Conservation (phyloP, 495 filamentous ascomycete species). For the Daldinia childiae region DNA sequence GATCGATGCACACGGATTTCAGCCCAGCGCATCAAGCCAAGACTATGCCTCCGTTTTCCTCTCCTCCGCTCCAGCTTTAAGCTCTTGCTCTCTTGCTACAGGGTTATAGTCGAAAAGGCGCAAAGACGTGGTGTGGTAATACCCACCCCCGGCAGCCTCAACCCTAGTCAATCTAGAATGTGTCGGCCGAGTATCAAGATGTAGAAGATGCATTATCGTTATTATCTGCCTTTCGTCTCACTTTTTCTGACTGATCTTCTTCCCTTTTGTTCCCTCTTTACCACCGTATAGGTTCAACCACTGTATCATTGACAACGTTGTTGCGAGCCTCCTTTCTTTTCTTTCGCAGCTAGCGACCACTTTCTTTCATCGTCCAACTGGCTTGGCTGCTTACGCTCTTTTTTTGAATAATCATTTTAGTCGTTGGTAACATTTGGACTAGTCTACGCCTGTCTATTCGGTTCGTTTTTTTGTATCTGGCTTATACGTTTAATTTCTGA, state of each 20-base stretch:
- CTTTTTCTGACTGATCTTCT: conserved; percentile 44
- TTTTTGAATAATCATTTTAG: conserved; percentile 60
- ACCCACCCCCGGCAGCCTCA: conserved; percentile 24
- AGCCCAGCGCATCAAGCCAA: conserved; percentile 44
- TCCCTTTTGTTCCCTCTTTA: conserved; percentile 52
- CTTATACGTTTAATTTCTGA: conserved; percentile 24
- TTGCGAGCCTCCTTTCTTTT: conserved; percentile 58
- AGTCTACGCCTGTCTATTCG: conserved; percentile 45
- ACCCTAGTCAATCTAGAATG: conserved; percentile 41
- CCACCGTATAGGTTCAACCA: conserved; percentile 52
- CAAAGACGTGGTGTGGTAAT: conserved; percentile 32
- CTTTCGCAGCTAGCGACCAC: conserved; percentile 63
- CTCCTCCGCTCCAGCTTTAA: conserved; percentile 45
- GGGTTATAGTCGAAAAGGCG: conserved; percentile 26
- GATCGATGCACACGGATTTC: conserved; percentile 38
- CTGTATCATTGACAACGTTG: conserved; percentile 57
- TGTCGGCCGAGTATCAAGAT: conserved; percentile 42
- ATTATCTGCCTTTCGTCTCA: conserved; percentile 42
- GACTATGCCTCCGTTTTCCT: conserved; percentile 43
- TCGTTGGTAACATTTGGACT: conserved; percentile 58
- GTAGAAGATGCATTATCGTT: conserved; percentile 45
- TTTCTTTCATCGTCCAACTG: conserved; percentile 66
- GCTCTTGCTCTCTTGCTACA: conserved; percentile 34
- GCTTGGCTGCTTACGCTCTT: conserved; percentile 66
- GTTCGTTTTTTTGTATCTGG: conserved; percentile 47